A percentile compares a stretch with the other conserved stretches of the same genome.
phyloP scores from a whole-genome alignment of 352 stramenopile genomes.

The Pythium rishiriense region DNA sequence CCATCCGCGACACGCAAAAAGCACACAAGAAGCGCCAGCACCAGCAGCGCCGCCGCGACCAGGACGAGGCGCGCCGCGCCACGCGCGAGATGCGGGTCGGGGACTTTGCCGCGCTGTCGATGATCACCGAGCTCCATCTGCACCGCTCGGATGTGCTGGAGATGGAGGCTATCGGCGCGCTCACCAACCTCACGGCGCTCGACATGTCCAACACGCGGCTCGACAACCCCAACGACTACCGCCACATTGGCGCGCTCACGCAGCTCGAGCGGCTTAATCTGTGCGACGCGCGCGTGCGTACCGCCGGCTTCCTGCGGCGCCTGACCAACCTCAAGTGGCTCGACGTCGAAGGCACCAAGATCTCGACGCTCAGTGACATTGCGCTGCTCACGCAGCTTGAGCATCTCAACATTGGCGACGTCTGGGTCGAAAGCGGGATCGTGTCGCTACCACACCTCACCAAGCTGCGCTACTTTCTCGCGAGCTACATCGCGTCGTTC shows the following conservation, averaged over 20 bases:
- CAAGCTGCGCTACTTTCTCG: conserved; percentile 19
- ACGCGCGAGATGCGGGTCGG: conserved; percentile 18
- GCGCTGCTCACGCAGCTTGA: conserved; percentile 11
- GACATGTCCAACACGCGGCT: conserved; percentile 35
- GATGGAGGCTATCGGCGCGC: conserved; percentile 10
- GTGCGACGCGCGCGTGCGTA: conserved; percentile 26
- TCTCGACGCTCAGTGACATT: conserved; percentile 24
- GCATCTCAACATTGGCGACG: conserved; percentile 24
- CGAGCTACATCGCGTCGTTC: conserved; percentile 29
- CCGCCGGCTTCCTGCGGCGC: conserved; percentile 9
- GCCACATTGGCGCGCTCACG: conserved; percentile 38
- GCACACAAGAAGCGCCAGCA: conserved; percentile 14
- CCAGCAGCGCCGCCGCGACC: conserved; percentile 20
- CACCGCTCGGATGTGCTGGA: conserved; percentile 26
- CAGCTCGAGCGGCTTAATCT: conserved; percentile 57
- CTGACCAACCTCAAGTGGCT: conserved; percentile 25
- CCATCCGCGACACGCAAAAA: conserved; percentile 18
- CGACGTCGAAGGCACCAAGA: conserved; percentile 31
- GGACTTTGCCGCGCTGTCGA: conserved; percentile 23
- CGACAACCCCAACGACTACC: conserved; percentile 52
- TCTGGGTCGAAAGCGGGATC: conserved; percentile 24
- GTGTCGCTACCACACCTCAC: conserved; percentile 18
- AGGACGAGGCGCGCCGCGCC: conserved; percentile 13
- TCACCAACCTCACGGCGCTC: conserved; percentile 26
- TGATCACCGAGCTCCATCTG: conserved; percentile 26